These are phyloP conservation scores for Fragilaria radians DNA, from an alignment of 108 stramenopile genomes.

Conservation along the genomic window DNA sequence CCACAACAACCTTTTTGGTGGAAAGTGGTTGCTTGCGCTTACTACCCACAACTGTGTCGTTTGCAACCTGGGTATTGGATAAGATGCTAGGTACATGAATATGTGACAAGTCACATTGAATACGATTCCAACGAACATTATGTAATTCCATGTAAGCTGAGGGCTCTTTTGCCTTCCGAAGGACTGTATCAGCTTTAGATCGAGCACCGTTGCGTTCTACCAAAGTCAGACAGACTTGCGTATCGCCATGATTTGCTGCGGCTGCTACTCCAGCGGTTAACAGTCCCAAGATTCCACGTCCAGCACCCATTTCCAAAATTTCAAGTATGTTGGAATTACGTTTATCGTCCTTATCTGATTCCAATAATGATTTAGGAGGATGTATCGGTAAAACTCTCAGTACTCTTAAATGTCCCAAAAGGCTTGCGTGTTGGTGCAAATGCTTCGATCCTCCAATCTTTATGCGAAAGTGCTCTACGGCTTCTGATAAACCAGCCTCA, in stretches of 20 bases:
- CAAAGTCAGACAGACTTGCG: constrained; percentile 46
- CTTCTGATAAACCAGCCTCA: constrained; percentile 25
- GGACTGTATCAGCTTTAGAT: constrained; percentile 68
- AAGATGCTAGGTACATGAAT: constrained; percentile 43
- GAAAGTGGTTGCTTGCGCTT: not conserved
- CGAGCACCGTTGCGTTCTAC: constrained; percentile 72
- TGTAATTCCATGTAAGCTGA: constrained; percentile 28
- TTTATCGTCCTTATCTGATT: not conserved
- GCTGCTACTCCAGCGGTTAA: constrained; percentile 51
- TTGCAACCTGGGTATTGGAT: constrained; percentile 4
- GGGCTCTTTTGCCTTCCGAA: constrained; percentile 33
- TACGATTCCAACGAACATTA: constrained; percentile 37
- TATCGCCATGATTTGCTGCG: constrained; percentile 3
- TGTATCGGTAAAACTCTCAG: constrained; percentile 19
- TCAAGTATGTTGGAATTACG: constrained; percentile 8
- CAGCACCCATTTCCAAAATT: constrained; percentile 79
- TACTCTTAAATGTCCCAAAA: constrained; percentile 58
- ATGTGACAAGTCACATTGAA: constrained; percentile 76
- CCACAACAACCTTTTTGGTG: constrained; percentile 34
- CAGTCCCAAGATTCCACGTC: constrained; percentile 73
- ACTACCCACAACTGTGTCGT: not conserved
- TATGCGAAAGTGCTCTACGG: constrained; percentile 36
- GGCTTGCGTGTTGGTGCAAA: constrained; percentile 64
- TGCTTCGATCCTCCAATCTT: constrained; percentile 68
- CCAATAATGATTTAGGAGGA: not conserved